Percentiles rank a stretch among this genome's conserved stretches.
phyloP scores from a whole-genome alignment of 257 asterid species.

The Anisodus tanguticus region DNA sequence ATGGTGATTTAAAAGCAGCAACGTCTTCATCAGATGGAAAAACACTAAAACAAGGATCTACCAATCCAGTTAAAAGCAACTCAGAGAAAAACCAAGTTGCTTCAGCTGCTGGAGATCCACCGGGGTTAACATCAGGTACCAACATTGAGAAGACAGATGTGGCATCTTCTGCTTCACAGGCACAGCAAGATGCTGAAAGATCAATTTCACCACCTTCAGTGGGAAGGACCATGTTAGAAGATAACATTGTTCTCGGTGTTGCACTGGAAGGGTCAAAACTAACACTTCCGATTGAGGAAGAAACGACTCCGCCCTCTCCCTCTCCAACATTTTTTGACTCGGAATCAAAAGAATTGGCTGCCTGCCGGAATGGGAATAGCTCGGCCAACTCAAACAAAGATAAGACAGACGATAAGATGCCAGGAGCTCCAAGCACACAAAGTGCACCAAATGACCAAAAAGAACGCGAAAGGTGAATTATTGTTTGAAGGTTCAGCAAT shows the following conservation, averaged over 20 bases:
- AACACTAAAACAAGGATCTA: background rate
- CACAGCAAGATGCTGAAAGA: slow-evolving; percentile 42
- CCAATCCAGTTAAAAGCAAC: slow-evolving; percentile 28
- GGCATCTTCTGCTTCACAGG: slow-evolving; percentile 24
- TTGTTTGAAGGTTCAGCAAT: slow-evolving; percentile 20
- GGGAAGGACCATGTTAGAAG: slow-evolving; percentile 54
- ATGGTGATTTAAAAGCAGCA: slow-evolving; percentile 28
- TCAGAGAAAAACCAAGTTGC: slow-evolving; percentile 31
- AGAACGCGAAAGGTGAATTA: slow-evolving; percentile 31
- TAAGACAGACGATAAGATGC: slow-evolving; percentile 38
- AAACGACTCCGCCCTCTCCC: slow-evolving; percentile 35
- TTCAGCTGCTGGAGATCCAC: slow-evolving; percentile 28
- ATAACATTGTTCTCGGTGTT: slow-evolving; percentile 93
- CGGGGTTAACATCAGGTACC: slow-evolving; percentile 33
- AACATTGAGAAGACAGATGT: slow-evolving; percentile 28
- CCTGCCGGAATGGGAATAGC: slow-evolving; percentile 36
- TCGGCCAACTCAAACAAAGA: slow-evolving; percentile 30
- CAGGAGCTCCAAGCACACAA: slow-evolving; percentile 32
- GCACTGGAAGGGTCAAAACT: slow-evolving; percentile 94
- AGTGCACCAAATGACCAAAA: slow-evolving; percentile 35
- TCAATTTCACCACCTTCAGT: slow-evolving; percentile 41
- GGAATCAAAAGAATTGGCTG: slow-evolving; percentile 43
- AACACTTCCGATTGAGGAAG: slow-evolving; percentile 94
- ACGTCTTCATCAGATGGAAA: slow-evolving; percentile 17
- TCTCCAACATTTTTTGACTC: slow-evolving; percentile 26